Evolutionary conservation across 495 filamentous ascomycete species (phyloP).

Genomic region (Acidiella bohemica): DNA sequence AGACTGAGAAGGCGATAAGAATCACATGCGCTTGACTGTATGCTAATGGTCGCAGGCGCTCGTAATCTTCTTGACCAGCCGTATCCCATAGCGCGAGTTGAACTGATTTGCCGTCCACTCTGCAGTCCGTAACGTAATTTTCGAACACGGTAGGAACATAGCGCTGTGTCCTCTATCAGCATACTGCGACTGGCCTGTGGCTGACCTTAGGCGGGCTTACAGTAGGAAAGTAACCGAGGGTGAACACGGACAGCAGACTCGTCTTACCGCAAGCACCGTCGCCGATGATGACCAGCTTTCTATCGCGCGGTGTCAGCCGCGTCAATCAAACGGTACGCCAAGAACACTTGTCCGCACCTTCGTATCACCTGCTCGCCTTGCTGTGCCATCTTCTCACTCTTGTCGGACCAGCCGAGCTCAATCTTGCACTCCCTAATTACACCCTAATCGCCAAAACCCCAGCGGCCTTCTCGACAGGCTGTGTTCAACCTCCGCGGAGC

Average conservation of each 20-base stretch:
- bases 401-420: neutral
- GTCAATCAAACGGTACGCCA: neutral
- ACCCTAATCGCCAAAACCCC: no score
- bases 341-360: slow-evolving; percentile 20
- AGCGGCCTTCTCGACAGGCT: no score
- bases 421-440: no score
- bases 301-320: slow-evolving; percentile 27
- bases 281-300: slow-evolving; percentile 97
- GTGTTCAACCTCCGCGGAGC: no score
- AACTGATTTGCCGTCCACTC: slow-evolving; percentile 36
- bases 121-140: slow-evolving; percentile 36
- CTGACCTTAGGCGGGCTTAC: slow-evolving; percentile 36
- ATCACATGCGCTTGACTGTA: slow-evolving; percentile 98
- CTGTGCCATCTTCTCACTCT: slow-evolving; percentile 24
- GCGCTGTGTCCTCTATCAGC: slow-evolving; percentile 14
- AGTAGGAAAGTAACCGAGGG: slow-evolving; percentile 92
- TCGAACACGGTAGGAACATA: slow-evolving; percentile 34
- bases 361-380: slow-evolving; percentile 29
- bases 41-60: slow-evolving; percentile 75
- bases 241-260: slow-evolving; percentile 94
- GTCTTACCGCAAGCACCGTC: slow-evolving; percentile 99
- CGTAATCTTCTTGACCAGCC: slow-evolving; percentile 38
- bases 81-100: slow-evolving; percentile 38
- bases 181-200: no score
- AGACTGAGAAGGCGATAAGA: slow-evolving; percentile 88